Percentiles rank a stretch among this genome's conserved stretches.
Conservation (phyloP, 2,329 filamentous ascomycete species). For the Penicillium sp. region DNA sequence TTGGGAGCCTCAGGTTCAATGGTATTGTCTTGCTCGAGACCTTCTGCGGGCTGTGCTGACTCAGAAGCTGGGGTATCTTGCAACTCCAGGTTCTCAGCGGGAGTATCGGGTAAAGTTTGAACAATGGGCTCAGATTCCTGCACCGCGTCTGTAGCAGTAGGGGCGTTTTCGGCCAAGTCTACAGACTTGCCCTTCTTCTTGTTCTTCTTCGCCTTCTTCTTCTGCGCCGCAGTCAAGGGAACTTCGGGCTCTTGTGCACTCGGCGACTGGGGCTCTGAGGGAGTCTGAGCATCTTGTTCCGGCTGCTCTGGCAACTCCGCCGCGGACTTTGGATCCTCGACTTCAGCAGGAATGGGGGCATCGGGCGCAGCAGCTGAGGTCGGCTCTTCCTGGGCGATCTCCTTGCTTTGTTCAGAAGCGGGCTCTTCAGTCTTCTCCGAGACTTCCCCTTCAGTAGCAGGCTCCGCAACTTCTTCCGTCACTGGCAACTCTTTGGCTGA, state of each 20-base stretch:
- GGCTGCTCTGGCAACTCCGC: constrained; percentile 2
- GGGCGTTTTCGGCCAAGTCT: constrained; percentile 13
- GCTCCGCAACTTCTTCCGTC: background rate
- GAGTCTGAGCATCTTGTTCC: background rate
- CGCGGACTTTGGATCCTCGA: background rate
- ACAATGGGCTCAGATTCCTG: constrained; percentile 7
- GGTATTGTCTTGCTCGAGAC: background rate
- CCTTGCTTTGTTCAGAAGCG: background rate
- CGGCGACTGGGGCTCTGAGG: constrained; percentile 1
- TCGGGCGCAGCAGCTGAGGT: background rate
- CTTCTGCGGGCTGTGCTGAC: background rate
- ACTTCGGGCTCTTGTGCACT: constrained; percentile 6
- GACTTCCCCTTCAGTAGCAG: background rate
- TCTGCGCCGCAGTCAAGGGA: constrained; percentile 15
- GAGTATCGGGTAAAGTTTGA: constrained; percentile 1
- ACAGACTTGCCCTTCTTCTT: constrained; percentile 26
- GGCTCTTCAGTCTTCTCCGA: background rate
- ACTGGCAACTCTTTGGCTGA: constrained; percentile 1
- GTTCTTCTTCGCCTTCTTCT: constrained; percentile 25
- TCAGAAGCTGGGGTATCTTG: background rate
- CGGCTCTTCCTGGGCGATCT: background rate
- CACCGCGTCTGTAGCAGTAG: constrained; percentile 1
- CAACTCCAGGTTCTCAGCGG: background rate
- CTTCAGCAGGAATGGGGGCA: background rate
- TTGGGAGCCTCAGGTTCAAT: constrained; percentile 8